Evolutionary conservation across 306 rosid species (phyloP).

Genomic region (Luffa aegyptiaca): DNA sequence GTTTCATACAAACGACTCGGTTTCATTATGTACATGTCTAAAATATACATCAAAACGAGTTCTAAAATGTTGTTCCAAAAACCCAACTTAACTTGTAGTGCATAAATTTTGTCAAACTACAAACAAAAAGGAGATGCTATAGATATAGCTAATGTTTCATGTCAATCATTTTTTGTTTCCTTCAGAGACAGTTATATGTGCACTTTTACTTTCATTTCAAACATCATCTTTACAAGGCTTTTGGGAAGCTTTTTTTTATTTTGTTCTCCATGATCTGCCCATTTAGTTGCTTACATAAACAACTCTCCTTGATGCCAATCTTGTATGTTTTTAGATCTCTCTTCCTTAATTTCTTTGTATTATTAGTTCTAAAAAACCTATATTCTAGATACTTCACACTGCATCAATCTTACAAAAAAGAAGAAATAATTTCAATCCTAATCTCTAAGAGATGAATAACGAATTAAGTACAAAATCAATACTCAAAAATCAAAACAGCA

Average conservation of each 20-base stretch:
- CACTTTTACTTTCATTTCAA: conserved; percentile 1
- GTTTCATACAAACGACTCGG: too few relatives aligned
- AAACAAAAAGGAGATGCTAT: not conserved
- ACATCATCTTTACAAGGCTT: not conserved
- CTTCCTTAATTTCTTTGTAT: not conserved
- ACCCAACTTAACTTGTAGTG: not conserved
- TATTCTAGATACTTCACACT: not conserved
- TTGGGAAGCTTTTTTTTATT: not conserved
- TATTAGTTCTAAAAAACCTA: not conserved
- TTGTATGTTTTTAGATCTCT: not conserved
- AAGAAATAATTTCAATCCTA: not conserved
- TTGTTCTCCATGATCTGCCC: not conserved
- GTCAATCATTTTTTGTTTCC: not conserved
- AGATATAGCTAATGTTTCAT: conserved; percentile 2
- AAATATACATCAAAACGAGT: too few relatives aligned
- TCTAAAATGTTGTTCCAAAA: not conserved
- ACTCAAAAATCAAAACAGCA: not conserved
- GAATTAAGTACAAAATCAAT: not conserved
- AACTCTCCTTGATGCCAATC: not conserved
- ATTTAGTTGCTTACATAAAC: not conserved
- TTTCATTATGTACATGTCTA: too few relatives aligned
- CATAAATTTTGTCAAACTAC: not conserved
- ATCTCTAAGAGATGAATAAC: not conserved
- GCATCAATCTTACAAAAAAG: not conserved
- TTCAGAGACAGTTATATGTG: not conserved